Evolutionary conservation across 257 asterid genomes (phyloP), one percentile per base, ranked within the genome.

Genomic region (Schizonepeta tenuifolia): DNA sequence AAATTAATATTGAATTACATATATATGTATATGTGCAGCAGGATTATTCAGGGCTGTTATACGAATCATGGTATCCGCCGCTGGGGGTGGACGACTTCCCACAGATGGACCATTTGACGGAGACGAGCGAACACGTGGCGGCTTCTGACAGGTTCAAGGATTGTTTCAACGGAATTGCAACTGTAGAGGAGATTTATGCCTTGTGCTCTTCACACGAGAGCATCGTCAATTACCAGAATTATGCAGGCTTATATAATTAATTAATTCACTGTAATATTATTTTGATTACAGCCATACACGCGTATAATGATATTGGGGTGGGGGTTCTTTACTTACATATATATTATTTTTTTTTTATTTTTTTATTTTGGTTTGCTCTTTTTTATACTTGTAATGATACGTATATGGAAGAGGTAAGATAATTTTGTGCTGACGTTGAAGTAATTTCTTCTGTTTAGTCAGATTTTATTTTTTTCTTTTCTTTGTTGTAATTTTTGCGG

Each of bases 41-140:
- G 91, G 88, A 86, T 44, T 70, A 55, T 20, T 44, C 79, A 0
- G 77, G 73, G 18, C 9, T 73, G 41, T 41, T 62, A n/a, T 66
- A 72, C 59, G 88, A 80, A 2, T 40, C 72, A 0, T 67, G 82
- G 35, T 78, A 74, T 65, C 65, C 84, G 15, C 81, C 89, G 5
- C 41, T 86, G 21, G 79, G 70, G 4, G 3, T 82, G 51, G 87
- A 82, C n/a, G 87, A 82, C 33, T 86, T 86, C 67, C 86, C 87
- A 5, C 69, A 71, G 40, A 72, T 86, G 56, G 86, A 86, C 1
- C 26, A 11, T 73, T 31, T 82, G 26, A 51, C 60, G 5, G 71
- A 68, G 77, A 69, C 67, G 21, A 80, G 41, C 9, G 84, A 71
- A 35, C 74, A 74, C 67, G 70, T 79, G 79, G 73, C 43, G 78